Evolutionary conservation across 805 yeast species (phyloP).

Genomic region (Sungouiozyma ichnusensis): DNA sequence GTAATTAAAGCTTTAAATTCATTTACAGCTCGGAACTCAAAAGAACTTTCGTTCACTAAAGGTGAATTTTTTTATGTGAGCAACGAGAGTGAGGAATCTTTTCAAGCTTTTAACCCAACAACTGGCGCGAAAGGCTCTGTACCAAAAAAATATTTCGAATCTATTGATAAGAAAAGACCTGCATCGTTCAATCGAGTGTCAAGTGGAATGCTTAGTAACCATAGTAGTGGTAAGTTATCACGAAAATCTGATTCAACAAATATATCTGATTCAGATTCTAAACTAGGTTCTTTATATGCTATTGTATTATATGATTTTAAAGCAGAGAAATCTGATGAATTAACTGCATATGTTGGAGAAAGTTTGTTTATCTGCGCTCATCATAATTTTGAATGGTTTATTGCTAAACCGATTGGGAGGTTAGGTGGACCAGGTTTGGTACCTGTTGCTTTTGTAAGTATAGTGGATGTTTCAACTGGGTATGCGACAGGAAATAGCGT

Average conservation of each 20-base stretch:
- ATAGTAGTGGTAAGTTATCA: neutral
- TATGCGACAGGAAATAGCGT: slow-evolving; percentile 46
- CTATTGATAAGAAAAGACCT: slow-evolving; percentile 51
- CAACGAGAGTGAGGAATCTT: slow-evolving; percentile 62
- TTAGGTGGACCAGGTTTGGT: slow-evolving; percentile 96
- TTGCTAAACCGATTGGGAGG: slow-evolving; percentile 90
- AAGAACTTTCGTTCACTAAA: slow-evolving; percentile 64
- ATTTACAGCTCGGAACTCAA: slow-evolving; percentile 69
- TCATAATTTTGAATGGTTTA: slow-evolving; percentile 94
- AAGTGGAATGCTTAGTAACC: neutral
- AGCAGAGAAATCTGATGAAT: slow-evolving; percentile 72
- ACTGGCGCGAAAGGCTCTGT: slow-evolving; percentile 74
- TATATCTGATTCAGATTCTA: slow-evolving; percentile 8
- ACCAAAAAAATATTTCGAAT: slow-evolving; percentile 76
- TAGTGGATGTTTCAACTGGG: slow-evolving; percentile 65
- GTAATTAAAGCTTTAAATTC: slow-evolving; percentile 75
- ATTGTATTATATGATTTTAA: slow-evolving; percentile 75
- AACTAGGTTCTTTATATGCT: slow-evolving; percentile 56
- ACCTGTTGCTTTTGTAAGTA: slow-evolving; percentile 81
- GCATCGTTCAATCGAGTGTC: slow-evolving; percentile 6
- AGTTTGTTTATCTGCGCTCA: slow-evolving; percentile 90
- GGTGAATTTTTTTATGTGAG: slow-evolving; percentile 88
- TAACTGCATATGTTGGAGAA: slow-evolving; percentile 77
- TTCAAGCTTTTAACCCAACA: slow-evolving; percentile 80
- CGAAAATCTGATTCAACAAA: slow-evolving; percentile 3